These are phyloP conservation scores for Cercospora berteroae DNA, from an alignment of 2,329 filamentous ascomycete genomes.

Conservation along the genomic window DNA sequence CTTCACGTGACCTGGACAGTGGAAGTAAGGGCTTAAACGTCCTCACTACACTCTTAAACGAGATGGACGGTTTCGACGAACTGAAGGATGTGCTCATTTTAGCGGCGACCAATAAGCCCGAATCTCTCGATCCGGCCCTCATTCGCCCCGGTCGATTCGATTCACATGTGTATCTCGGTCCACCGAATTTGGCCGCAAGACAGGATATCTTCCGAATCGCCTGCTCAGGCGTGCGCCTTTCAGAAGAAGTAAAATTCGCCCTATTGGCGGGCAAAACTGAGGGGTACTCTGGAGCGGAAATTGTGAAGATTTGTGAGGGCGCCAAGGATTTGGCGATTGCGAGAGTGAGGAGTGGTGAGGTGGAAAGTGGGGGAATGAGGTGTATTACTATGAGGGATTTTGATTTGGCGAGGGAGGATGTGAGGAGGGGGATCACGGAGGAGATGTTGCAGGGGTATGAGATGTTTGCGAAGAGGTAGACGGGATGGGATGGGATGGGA, in stretches of 20 bases:
- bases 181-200: slow-evolving; percentile 70
- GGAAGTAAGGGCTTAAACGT: slow-evolving; percentile 67
- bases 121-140: slow-evolving; percentile 79
- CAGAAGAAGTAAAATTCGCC: slow-evolving; percentile 63
- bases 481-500: too few species aligned
- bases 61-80: slow-evolving; percentile 92
- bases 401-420: slow-evolving; percentile 40
- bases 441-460: slow-evolving; percentile 60
- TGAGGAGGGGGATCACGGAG: slow-evolving; percentile 59
- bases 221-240: slow-evolving; percentile 59
- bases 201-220: slow-evolving; percentile 73
- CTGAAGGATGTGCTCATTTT: slow-evolving; percentile 81
- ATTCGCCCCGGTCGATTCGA: slow-evolving; percentile 85
- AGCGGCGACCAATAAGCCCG: slow-evolving; percentile 87
- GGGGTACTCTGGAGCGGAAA: slow-evolving; percentile 83
- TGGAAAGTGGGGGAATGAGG: slow-evolving; percentile 26
- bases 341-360: slow-evolving; percentile 31
- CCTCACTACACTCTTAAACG: slow-evolving; percentile 82
- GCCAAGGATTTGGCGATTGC: slow-evolving; percentile 34
- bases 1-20: slow-evolving; percentile 51
- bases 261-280: slow-evolving; percentile 64
- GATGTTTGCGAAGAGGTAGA: slow-evolving; percentile 38
- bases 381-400: slow-evolving; percentile 45
- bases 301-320: slow-evolving; percentile 57
- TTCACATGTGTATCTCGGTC: slow-evolving; percentile 78